Base-by-base conservation (phyloP, 805 yeast genomes). In the Barnettozyma populi region DNA sequence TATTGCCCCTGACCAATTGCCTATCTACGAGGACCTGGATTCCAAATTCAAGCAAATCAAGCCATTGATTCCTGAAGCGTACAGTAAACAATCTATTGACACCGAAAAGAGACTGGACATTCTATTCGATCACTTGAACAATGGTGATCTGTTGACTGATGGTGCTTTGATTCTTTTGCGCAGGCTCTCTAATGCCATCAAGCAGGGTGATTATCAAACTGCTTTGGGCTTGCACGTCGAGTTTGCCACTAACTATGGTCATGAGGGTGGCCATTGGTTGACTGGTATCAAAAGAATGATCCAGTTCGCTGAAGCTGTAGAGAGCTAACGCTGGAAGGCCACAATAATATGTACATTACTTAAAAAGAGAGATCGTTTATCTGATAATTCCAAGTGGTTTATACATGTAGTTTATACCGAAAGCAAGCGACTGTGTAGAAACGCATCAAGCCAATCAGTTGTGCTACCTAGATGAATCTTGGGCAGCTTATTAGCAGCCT, bases 181-280 rank as follows among this genome's bases (percentile, higher is more conserved):
- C 41, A 67, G 70, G 24, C 63, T 90, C 39, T 70, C 80, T 18
- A 66, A 61, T 9, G 69, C 79, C 1, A 64, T 94, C 56, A 71
- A 69, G 18, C 64, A 60, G 10, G 74, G 75, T 50, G 83, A 88
- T 50, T 86, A 70, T 61, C 64, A 66, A 4, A 69, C 69, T 14
- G 97, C 98, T 1, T 66, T 74, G 45, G 65, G 73, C 2, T 56
- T 78, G 31, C 80, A 79, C 52, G 63, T 72, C 32, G 78, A 80
- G 44, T 75, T 94, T 51, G 78, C 85, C 20, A 75, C 88, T 7
- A 75, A 78, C 34, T 75, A 78, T 52, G 75, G 83, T 21, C 79
- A 76, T 21, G 95, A 90, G 65, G 79, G 85, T 53, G 97, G 96
- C 13, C 81, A 84, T 59, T 94, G 99, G 99, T 79, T 86, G 70